These are phyloP conservation scores for Periconia sp. DNA, from an alignment of 2,329 filamentous ascomycete genomes.

Conservation along the genomic window DNA sequence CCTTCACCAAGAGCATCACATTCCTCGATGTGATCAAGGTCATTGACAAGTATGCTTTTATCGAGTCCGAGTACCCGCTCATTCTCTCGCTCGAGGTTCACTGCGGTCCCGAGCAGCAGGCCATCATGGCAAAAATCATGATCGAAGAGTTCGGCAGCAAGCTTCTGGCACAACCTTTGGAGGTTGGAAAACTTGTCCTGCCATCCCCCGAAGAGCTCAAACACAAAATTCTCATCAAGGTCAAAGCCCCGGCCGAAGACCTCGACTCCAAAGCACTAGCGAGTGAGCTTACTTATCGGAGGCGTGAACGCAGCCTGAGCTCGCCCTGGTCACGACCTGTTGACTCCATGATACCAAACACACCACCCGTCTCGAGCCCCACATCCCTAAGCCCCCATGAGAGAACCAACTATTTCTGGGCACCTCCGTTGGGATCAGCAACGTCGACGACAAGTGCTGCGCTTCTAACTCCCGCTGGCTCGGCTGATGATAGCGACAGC, in stretches of 20 bases:
- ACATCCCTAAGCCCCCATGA: constrained; percentile 56
- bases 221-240: constrained; percentile 86
- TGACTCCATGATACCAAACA: constrained; percentile 52
- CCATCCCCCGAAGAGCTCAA: constrained; percentile 86
- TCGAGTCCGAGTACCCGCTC: constrained; percentile 81
- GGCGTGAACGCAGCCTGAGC: constrained; percentile 68
- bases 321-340: constrained; percentile 71
- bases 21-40: constrained; percentile 91
- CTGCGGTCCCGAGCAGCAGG: constrained; percentile 80
- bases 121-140: constrained; percentile 87
- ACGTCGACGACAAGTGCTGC: constrained; percentile 57
- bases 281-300: constrained; percentile 38
- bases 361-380: constrained; percentile 55
- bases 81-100: constrained; percentile 97
- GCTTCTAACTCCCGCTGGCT: constrained; percentile 60
- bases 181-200: constrained; percentile 66
- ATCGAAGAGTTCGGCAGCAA: constrained; percentile 78
- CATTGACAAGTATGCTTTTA: constrained; percentile 93
- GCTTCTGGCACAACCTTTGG: constrained; percentile 74
- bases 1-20: constrained; percentile 82
- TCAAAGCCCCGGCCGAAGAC: constrained; percentile 73
- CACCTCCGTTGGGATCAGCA: constrained; percentile 57
- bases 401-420: constrained; percentile 48
- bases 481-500: constrained; percentile 77
- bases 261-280: constrained; percentile 37